These are phyloP conservation scores for Fragaria iinumae DNA, from an alignment of 306 rosid species.

Conservation along the genomic window DNA sequence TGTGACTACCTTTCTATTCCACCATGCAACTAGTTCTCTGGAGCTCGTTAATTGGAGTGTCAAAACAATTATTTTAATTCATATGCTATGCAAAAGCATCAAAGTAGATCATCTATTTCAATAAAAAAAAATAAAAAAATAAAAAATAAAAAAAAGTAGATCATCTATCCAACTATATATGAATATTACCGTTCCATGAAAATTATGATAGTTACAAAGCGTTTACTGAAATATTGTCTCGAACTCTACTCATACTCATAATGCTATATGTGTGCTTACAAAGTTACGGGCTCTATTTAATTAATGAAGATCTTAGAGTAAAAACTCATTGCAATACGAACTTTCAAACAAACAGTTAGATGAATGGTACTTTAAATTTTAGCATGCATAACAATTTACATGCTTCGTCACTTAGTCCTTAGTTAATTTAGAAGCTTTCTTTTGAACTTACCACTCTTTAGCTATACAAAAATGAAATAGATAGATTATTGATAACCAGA, in stretches of 20 bases:
- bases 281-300: no score
- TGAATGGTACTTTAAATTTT: no score
- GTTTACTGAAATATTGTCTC: no score
- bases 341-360: no score
- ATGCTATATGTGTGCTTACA: no score
- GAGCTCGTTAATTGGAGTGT: neutral
- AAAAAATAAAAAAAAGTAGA: neutral
- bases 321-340: fast-evolving
- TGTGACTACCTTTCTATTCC: neutral
- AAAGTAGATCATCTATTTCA: neutral
- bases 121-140: no score
- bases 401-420: neutral
- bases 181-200: neutral
- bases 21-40: neutral
- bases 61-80: neutral
- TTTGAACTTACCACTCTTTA: neutral
- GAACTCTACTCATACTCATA: no score
- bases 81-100: neutral
- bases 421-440: neutral
- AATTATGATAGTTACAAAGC: no score
- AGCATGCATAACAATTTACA: neutral
- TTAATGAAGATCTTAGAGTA: no score
- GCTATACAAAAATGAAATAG: neutral
- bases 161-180: neutral
- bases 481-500: neutral